Evolutionary conservation across 805 yeast genomes (phyloP).

Genomic region (Pichia insulana): DNA sequence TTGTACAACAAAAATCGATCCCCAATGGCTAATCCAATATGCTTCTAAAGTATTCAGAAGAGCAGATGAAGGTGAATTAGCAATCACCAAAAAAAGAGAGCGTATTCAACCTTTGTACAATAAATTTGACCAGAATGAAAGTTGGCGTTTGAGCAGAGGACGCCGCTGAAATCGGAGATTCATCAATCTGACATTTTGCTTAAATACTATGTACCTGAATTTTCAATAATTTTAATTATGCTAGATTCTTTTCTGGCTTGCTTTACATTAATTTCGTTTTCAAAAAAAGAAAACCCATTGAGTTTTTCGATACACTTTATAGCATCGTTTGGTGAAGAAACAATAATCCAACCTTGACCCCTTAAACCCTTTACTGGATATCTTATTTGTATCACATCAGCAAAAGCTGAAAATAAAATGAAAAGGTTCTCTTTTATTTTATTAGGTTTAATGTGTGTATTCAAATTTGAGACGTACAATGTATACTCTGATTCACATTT

Average conservation of each 20-base stretch:
- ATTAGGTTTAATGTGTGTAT: slow-evolving; percentile 41
- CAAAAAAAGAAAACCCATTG: slow-evolving; percentile 43
- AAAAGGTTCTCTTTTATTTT: slow-evolving; percentile 46
- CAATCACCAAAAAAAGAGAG: slow-evolving; percentile 46
- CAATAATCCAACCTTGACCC: slow-evolving; percentile 61
- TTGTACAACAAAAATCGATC: slow-evolving; percentile 73
- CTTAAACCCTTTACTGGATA: slow-evolving; percentile 37
- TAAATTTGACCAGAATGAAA: slow-evolving; percentile 48
- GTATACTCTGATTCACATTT: slow-evolving; percentile 28
- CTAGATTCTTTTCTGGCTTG: slow-evolving; percentile 31
- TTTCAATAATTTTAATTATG: slow-evolving; percentile 10
- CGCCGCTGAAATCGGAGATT: slow-evolving; percentile 17
- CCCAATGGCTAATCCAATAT: slow-evolving; percentile 63
- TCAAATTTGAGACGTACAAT: slow-evolving; percentile 49
- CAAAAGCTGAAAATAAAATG: slow-evolving; percentile 51
- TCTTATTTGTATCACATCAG: slow-evolving; percentile 50
- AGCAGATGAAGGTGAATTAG: slow-evolving; percentile 41
- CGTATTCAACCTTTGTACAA: slow-evolving; percentile 69
- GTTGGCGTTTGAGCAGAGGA: slow-evolving; percentile 65
- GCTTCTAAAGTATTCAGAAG: slow-evolving; percentile 71
- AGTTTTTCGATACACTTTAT: slow-evolving; percentile 39
- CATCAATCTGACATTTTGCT: not conserved
- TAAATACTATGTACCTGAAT: not conserved
- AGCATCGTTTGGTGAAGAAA: slow-evolving; percentile 42
- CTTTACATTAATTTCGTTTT: slow-evolving; percentile 38